Percentiles rank a stretch among this genome's conserved stretches.
Evolutionary conservation across 139 green algal genomes (phyloP).

Genomic region (Parachlorella kessleri): DNA sequence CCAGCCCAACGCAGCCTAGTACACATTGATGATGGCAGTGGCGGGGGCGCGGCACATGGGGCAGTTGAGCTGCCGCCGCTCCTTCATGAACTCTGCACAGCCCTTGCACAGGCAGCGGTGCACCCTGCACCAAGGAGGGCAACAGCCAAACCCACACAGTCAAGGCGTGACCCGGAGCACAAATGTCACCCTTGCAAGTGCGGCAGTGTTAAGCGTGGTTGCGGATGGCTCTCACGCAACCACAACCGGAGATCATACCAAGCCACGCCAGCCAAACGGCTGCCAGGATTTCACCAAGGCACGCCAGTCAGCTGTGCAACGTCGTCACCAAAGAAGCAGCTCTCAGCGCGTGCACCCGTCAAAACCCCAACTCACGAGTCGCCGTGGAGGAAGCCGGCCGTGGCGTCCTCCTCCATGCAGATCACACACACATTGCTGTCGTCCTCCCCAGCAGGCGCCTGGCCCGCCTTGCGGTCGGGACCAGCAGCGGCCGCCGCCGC

Average conservation of each 20-base stretch:
- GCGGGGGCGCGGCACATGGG: conserved; percentile 35
- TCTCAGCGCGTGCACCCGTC: too few species aligned
- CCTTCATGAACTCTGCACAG: conserved; percentile 25
- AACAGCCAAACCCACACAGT: too few species aligned
- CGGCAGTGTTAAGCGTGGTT: background rate
- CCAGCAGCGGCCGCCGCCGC: background rate
- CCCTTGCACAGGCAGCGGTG: conserved; percentile 30
- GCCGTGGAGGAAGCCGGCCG: conserved; percentile 35
- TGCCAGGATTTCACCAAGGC: too few species aligned
- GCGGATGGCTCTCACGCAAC: background rate
- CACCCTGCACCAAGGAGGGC: background rate
- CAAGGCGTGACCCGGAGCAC: too few species aligned
- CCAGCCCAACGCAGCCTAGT: background rate
- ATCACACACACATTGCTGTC: conserved; percentile 23
- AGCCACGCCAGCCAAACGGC: too few species aligned
- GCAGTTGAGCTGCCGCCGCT: conserved; percentile 2
- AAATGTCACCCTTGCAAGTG: too few species aligned
- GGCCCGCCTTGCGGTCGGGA: background rate
- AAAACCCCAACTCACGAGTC: conserved; percentile 34
- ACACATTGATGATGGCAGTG: conserved; percentile 20
- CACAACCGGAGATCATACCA: background rate
- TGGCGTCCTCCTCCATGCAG: conserved; percentile 32
- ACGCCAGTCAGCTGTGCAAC: too few species aligned
- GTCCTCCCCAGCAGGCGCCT: background rate
- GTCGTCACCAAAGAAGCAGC: too few species aligned